These are phyloP conservation scores for Clitopilus hobsonii DNA, from an alignment of 768 basidiomycete species.

Conservation along the genomic window DNA sequence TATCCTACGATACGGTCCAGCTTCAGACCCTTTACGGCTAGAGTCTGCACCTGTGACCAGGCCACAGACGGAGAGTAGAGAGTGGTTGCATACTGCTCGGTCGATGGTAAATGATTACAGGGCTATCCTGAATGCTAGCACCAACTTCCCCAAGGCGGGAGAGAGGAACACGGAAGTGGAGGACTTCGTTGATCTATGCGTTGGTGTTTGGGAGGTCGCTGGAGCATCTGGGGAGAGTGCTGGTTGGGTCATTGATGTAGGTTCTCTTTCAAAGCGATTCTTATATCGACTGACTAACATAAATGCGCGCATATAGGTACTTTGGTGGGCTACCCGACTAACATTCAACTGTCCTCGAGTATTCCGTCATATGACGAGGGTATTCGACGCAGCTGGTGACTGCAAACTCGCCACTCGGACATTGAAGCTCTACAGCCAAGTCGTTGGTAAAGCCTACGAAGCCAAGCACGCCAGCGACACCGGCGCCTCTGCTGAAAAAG, in stretches of 20 bases:
- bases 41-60: slow-evolving; percentile 27
- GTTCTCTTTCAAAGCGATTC: slow-evolving; percentile 24
- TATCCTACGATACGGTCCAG: slow-evolving; percentile 37
- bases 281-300: background rate
- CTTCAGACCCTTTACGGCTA: slow-evolving; percentile 8
- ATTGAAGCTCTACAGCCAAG: slow-evolving; percentile 75
- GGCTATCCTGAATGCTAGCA: slow-evolving; percentile 60
- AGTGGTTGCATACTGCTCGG: slow-evolving; percentile 63
- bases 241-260: slow-evolving; percentile 79
- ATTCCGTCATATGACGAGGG: slow-evolving; percentile 77
- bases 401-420: slow-evolving; percentile 64
- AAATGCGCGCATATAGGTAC: slow-evolving; percentile 39
- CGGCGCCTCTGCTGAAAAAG: background rate
- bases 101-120: slow-evolving; percentile 71
- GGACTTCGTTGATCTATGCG: slow-evolving; percentile 76
- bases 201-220: slow-evolving; percentile 76
- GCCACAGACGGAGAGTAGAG: slow-evolving; percentile 5
- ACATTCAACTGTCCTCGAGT: slow-evolving; percentile 91
- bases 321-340: slow-evolving; percentile 92
- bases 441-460: slow-evolving; percentile 80
- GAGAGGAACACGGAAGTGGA: slow-evolving; percentile 75
- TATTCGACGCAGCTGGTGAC: slow-evolving; percentile 62
- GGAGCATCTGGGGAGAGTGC: slow-evolving; percentile 59
- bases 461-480: slow-evolving; percentile 24
- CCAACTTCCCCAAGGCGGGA: slow-evolving; percentile 78